Evolutionary conservation across 352 stramenopile genomes (phyloP), one percentile per base, ranked within the genome.

Genomic region (Pythium periplocum): DNA sequence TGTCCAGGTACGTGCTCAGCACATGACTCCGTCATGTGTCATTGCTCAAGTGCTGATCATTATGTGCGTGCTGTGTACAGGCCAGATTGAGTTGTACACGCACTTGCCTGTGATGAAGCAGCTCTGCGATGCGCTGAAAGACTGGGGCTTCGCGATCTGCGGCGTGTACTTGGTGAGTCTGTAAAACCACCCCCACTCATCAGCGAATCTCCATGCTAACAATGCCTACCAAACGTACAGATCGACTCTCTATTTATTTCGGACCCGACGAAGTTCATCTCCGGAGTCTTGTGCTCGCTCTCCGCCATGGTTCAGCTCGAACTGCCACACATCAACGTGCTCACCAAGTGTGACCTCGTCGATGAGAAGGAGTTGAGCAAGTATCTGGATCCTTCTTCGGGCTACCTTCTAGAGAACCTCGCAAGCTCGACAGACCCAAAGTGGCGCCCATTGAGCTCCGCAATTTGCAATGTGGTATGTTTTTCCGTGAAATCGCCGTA

Each of bases 301-400:
- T 98, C 95, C 51, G 91, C 96, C 12, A 99, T 99, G 97, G 79
- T 99, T 11, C 93, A 98, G 53, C 79, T 99, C n/a, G 96, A 99
- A 62, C 81, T 99, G 34, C 96, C 97, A 10, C 85, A 96, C 59
- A 89, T 97, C 35, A 97, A 97, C 63, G 86, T 96, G 35, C 70
- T 97, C 8, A 96, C 90, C 31, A 97, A 97, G 66, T 96, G 85
- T 57, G 90, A 97, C 56, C 59, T 97, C 6, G 84, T 95, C 9
- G 78, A 95, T 48, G 81, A 96, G 48, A 90, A 96, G 56, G 85
- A 94, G 55, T 51, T 96, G 43, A 86, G 74, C 47, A 95, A 94
- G 75, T 96, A 78, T 38, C 66, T 94, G 45, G 84, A 94, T 49
- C 84, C 84, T 7, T 94, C 84, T 4, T 90, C 84, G 2, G 82